Base-by-base conservation (phyloP, 2,329 filamentous ascomycete genomes). In the Paramyrothecium roridum region DNA sequence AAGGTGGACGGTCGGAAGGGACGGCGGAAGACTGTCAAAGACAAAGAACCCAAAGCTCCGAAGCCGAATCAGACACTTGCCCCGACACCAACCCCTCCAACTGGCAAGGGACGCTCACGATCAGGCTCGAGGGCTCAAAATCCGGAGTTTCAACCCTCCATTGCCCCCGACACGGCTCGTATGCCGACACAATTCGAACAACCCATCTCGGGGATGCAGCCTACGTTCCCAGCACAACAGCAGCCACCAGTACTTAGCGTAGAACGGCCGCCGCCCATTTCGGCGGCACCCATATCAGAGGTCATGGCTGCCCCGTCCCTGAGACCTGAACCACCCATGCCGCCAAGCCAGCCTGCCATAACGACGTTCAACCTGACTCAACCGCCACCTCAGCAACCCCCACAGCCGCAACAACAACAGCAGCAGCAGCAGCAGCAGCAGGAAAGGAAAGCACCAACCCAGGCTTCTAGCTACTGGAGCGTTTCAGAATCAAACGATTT, bases 381-480 rank as follows among this genome's bases (percentile, higher is more conserved):
- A 57, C 63, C 70, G 21, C 30, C 33, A 13, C 49, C 71, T 3
- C 75, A 77, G 57, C 64, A 70, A 19, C 37, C 13, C 7, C 37
- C 7, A 13, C 37, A 43, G 37, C 37, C 7, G n/a, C 37, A 43
- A 13, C 37, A 43, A 19, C 37, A 43, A 19, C 37, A 43, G 37
- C 37, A 43, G 12, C 37, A 43, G 37, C 37, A 43, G 12, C 37
- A 43, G 37, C 37, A 43, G 16, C 73, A 73, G 43, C 69, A 73
- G 37, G 81, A 85, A 61, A 80, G 81, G 47, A 82, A 81, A 56
- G 70, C 73, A 11, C 77, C 78, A 21, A 74, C 75, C 54, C 85
- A 87, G 60, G 84, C 88, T 16, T 91, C 88, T 1, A 93, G 90
- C 70, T 95, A 95, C 70, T 95, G 90, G 90, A 93, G 90, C 64